phyloP scores from a whole-genome alignment of 1,139 yeast species.

The Trichomonascaceae sp. region DNA sequence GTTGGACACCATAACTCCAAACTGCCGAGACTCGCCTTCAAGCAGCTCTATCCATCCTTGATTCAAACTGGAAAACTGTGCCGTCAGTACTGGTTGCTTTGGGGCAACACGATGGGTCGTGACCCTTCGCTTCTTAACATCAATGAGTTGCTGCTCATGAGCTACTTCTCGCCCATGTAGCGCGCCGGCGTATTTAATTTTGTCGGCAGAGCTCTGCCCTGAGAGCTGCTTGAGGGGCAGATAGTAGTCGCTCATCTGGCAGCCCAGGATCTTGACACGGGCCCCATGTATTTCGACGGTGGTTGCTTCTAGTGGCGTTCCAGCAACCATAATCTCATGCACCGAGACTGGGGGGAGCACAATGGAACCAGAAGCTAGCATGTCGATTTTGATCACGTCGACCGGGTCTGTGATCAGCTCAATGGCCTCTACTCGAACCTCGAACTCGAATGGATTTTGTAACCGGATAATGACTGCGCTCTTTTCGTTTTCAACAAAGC shows the following conservation, averaged over 20 bases:
- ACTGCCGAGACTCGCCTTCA: conserved; percentile 55
- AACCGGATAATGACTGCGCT: conserved; percentile 35
- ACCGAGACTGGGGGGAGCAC: conserved; percentile 31
- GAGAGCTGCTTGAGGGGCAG: conserved; percentile 14
- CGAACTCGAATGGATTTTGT: conserved; percentile 76
- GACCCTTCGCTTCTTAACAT: conserved; percentile 3
- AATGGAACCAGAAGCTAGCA: conserved; percentile 4
- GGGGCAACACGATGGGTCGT: conserved; percentile 34
- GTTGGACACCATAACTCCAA: conserved; percentile 44
- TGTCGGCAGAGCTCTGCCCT: not conserved
- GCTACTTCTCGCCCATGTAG: conserved; percentile 1
- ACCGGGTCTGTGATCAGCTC: conserved; percentile 16
- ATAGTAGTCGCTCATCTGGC: conserved; percentile 26
- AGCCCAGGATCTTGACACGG: conserved; percentile 34
- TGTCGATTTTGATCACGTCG: not conserved
- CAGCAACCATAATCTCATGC: conserved; percentile 29
- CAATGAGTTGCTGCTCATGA: conserved; percentile 4
- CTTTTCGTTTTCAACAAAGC: conserved; percentile 18
- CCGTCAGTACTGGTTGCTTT: conserved; percentile 52
- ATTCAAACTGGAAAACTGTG: conserved; percentile 40
- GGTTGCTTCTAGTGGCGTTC: conserved; percentile 35
- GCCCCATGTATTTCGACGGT: conserved; percentile 31
- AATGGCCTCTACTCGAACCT: conserved; percentile 47
- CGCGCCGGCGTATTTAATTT: conserved; percentile 1
- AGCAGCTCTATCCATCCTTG: conserved; percentile 66